phyloP scores from a whole-genome alignment of 2,329 filamentous ascomycete species.

The Cladophialophora chaetospira region DNA sequence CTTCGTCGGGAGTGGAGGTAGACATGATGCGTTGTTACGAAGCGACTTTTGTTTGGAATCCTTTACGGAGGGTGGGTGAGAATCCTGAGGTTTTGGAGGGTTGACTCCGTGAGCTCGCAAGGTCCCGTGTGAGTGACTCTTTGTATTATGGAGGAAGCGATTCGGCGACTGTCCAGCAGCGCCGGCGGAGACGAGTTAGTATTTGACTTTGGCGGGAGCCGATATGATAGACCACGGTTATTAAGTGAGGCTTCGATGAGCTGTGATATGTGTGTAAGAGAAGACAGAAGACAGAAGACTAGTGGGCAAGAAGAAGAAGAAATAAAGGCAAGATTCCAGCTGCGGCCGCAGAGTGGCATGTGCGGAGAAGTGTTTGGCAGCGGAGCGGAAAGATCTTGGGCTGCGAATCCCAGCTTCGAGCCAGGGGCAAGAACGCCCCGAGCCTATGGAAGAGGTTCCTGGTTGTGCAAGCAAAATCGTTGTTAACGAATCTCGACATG shows the following conservation, averaged over 20 bases:
- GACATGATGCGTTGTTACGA: too few relatives aligned
- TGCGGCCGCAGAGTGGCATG: not conserved
- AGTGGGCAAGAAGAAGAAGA: too few relatives aligned
- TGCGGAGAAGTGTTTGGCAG: not conserved
- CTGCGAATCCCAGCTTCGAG: not conserved
- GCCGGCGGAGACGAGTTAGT: not conserved
- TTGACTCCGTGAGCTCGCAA: too few relatives aligned
- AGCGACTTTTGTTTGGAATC: too few relatives aligned
- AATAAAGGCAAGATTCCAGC: not conserved
- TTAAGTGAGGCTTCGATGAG: not conserved
- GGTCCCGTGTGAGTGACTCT: too few relatives aligned
- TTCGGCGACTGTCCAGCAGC: slow-evolving; percentile 20
- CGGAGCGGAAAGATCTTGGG: slow-evolving; percentile 2
- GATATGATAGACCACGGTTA: not conserved
- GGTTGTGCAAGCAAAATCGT: too few relatives aligned
- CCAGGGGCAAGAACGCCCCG: not conserved
- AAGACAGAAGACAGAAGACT: too few relatives aligned
- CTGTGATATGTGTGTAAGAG: too few relatives aligned
- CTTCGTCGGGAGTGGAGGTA: too few relatives aligned
- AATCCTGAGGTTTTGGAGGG: too few relatives aligned
- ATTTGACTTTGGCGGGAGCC: not conserved
- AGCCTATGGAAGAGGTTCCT: too few relatives aligned
- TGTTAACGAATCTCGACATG: not conserved
- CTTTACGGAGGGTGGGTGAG: too few relatives aligned
- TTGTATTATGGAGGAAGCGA: not conserved